phyloP scores from a whole-genome alignment of 2,329 filamentous ascomycete species.

The Cadophora gregata region DNA sequence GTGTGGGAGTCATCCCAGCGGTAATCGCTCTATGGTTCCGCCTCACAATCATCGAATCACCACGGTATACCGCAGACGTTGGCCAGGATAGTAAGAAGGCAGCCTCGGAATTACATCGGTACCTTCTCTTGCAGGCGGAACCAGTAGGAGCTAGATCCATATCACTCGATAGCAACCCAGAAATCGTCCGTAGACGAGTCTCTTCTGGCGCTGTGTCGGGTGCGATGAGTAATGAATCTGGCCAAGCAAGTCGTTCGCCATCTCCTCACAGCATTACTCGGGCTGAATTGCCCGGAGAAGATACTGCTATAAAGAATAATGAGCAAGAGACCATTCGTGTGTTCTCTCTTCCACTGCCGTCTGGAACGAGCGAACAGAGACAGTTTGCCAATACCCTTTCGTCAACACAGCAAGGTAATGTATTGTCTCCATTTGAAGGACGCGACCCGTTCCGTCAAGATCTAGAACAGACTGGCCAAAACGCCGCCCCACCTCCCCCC shows the following conservation, averaged over 20 bases:
- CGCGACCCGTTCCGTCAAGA: neutral
- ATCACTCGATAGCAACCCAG: neutral
- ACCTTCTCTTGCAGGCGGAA: constrained; percentile 26
- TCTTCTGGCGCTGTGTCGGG: constrained; percentile 21
- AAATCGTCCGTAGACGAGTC: neutral
- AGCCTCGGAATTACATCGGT: constrained; percentile 33
- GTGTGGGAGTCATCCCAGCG: constrained; percentile 67
- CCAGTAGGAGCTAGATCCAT: constrained; percentile 17
- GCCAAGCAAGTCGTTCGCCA: neutral
- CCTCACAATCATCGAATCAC: constrained; percentile 70
- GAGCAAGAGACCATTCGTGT: neutral
- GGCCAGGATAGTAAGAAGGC: constrained; percentile 42
- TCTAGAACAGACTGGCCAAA: constrained; percentile 1
- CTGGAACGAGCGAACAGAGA: constrained; percentile 1
- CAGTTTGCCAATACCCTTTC: neutral
- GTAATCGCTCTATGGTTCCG: constrained; percentile 69
- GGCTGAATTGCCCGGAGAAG: neutral
- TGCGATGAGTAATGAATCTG: constrained; percentile 14
- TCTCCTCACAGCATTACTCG: constrained; percentile 7
- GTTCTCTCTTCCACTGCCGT: neutral
- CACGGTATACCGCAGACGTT: constrained; percentile 69
- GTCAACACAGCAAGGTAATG: constrained; percentile 4
- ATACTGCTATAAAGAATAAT: neutral
- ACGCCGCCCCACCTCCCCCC: constrained; percentile 28
- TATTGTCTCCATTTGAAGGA: neutral